Percentiles rank a stretch among this genome's conserved stretches.
phyloP scores from a whole-genome alignment of 1,284 basidiomycete genomes.

The Fomitopsis palustris region DNA sequence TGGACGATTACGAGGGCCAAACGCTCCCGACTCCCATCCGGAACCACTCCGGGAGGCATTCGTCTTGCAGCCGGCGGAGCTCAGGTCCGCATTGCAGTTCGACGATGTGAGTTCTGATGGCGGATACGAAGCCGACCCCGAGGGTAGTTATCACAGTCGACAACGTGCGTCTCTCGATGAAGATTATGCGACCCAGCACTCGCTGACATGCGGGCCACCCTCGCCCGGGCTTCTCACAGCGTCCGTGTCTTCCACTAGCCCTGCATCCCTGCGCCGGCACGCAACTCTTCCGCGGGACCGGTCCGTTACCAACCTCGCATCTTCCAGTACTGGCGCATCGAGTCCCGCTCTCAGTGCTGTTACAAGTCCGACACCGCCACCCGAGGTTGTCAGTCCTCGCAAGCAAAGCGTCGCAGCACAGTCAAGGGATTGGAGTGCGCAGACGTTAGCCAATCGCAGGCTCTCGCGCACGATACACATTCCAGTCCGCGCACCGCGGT shows the following conservation, averaged over 20 bases:
- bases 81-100: conserved; percentile 50
- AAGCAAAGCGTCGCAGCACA: conserved; percentile 48
- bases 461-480: conserved; percentile 81
- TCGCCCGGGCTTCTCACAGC: conserved; percentile 55
- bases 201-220: conserved; percentile 53
- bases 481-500: conserved; percentile 61
- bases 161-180: conserved; percentile 67
- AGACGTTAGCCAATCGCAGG: conserved; percentile 61
- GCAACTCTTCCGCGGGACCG: conserved; percentile 64
- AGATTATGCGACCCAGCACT: conserved; percentile 32
- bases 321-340: conserved; percentile 48
- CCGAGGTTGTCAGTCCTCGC: conserved; percentile 61
- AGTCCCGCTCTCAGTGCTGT: conserved; percentile 52
- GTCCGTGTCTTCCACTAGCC: conserved; percentile 61
- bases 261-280: conserved; percentile 64
- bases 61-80: conserved; percentile 51
- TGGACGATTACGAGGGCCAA: conserved; percentile 5
- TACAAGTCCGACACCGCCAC: conserved; percentile 37
- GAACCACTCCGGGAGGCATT: conserved; percentile 60
- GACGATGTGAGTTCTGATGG: conserved; percentile 76
- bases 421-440: conserved; percentile 54
- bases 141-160: conserved; percentile 63
- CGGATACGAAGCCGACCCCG: conserved; percentile 74
- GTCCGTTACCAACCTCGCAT: conserved; percentile 46
- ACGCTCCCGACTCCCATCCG: conserved; percentile 32